phyloP scores from a whole-genome alignment of 2,329 filamentous ascomycete genomes.

The Penicillium sp. region DNA sequence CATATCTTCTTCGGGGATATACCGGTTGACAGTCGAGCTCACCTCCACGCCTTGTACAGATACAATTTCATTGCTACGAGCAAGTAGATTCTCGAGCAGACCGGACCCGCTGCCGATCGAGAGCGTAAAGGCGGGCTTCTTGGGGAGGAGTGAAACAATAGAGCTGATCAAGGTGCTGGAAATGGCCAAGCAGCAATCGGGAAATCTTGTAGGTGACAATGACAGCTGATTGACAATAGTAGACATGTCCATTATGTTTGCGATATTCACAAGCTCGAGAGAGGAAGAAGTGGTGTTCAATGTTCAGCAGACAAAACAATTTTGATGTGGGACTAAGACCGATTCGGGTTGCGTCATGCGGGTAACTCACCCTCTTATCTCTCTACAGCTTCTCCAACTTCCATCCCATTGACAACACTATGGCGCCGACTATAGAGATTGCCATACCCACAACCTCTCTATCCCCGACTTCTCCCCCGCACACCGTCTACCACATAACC shows the following conservation, averaged over 20 bases:
- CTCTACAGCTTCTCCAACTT: not conserved
- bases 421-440: constrained; percentile 48
- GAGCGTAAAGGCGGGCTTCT: constrained; percentile 32
- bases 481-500: constrained; percentile 62
- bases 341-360: constrained; percentile 21
- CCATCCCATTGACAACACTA: constrained; percentile 19
- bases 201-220: constrained; percentile 21
- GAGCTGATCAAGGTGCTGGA: constrained; percentile 24
- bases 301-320: too few relatives aligned
- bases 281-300: too few relatives aligned
- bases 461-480: constrained; percentile 52
- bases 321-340: not conserved
- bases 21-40: constrained; percentile 44
- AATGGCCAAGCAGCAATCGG: constrained; percentile 30
- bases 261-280: too few relatives aligned
- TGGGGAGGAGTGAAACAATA: constrained; percentile 24
- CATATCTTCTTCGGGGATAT: constrained; percentile 45
- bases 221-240: constrained; percentile 17
- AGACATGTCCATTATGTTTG: constrained; percentile 16
- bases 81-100: constrained; percentile 49
- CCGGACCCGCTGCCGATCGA: constrained; percentile 55
- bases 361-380: constrained; percentile 5
- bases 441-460: constrained; percentile 51
- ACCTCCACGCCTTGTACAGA: constrained; percentile 53
- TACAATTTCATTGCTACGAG: constrained; percentile 22